phyloP scores from a whole-genome alignment of 371 early-diverging fungal species.

The Rhizopus delemar region DNA sequence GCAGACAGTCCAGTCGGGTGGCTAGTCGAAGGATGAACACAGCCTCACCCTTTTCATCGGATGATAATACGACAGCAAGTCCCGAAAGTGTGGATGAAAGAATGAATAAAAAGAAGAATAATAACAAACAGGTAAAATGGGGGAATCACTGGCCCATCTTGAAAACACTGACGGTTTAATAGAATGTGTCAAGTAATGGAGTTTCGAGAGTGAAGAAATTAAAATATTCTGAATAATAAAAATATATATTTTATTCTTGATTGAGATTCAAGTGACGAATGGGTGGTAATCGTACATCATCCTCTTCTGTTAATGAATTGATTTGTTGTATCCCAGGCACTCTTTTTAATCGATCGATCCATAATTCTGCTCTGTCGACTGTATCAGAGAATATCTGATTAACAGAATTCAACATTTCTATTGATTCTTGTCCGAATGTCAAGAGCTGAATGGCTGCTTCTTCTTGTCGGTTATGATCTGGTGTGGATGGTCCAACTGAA shows the following conservation, averaged over 20 bases:
- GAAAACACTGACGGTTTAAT: not conserved
- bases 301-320: not conserved
- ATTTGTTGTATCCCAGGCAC: constrained; percentile 27
- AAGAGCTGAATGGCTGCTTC: constrained; percentile 42
- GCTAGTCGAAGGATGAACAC: constrained; percentile 55
- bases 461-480: constrained; percentile 22
- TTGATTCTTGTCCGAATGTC: constrained; percentile 80
- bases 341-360: constrained; percentile 60
- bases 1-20: constrained; percentile 67
- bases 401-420: constrained; percentile 77
- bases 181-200: constrained; percentile 6
- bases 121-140: not conserved
- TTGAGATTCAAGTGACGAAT: constrained; percentile 24
- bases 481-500: constrained; percentile 9
- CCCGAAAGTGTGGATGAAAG: constrained; percentile 21
- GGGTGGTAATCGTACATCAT: constrained; percentile 30
- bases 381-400: constrained; percentile 75
- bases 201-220: constrained; percentile 37
- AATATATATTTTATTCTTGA: not conserved
- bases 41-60: constrained; percentile 28
- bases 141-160: too few species aligned
- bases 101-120: constrained; percentile 15
- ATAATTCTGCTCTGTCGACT: constrained; percentile 76
- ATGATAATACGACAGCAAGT: constrained; percentile 23
- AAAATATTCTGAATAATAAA: constrained; percentile 17